phyloP scores from a whole-genome alignment of 1,284 basidiomycete species.

The Ceratobasidium sp. region DNA sequence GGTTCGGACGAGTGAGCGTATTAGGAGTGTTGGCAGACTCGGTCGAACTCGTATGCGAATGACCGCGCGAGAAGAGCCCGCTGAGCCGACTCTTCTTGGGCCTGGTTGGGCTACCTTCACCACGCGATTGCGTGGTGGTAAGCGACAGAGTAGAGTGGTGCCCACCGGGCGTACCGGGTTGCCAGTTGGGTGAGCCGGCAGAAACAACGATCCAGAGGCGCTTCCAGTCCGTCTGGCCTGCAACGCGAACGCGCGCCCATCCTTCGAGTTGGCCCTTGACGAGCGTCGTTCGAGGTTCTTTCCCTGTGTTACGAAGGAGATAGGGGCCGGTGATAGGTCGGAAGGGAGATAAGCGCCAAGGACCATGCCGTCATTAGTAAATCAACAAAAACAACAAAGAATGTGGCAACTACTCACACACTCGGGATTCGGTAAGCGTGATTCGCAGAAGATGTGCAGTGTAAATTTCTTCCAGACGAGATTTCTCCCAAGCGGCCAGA shows the following conservation, averaged over 20 bases:
- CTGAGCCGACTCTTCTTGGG: slow-evolving; percentile 46
- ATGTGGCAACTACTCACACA: slow-evolving; percentile 58
- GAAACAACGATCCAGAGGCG: slow-evolving; percentile 86
- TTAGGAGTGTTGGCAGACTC: slow-evolving; percentile 10
- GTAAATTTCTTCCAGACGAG: slow-evolving; percentile 96
- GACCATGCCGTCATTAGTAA: slow-evolving; percentile 15
- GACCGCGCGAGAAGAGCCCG: slow-evolving; percentile 20
- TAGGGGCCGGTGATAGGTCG: slow-evolving; percentile 8
- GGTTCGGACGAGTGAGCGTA: slow-evolving; percentile 12
- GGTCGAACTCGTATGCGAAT: slow-evolving; percentile 26
- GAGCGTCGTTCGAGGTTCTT: slow-evolving; percentile 75
- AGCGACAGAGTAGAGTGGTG: slow-evolving; percentile 50
- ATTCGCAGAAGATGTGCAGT: slow-evolving; percentile 92
- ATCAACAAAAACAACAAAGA: slow-evolving; percentile 38
- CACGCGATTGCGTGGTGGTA: slow-evolving; percentile 18
- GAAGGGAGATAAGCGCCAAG: slow-evolving; percentile 30
- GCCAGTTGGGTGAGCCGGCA: slow-evolving; percentile 53
- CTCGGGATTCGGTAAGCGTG: slow-evolving; percentile 65
- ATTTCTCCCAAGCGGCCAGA: slow-evolving; percentile 94
- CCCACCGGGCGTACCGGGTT: slow-evolving; percentile 50
- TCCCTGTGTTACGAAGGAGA: slow-evolving; percentile 61
- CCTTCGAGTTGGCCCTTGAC: slow-evolving; percentile 86
- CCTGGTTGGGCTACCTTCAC: neutral
- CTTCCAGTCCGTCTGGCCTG: slow-evolving; percentile 97
- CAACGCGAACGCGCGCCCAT: slow-evolving; percentile 91